Base-by-base conservation (phyloP, 352 stramenopile genomes). In the Globisporangium mamillatum region DNA sequence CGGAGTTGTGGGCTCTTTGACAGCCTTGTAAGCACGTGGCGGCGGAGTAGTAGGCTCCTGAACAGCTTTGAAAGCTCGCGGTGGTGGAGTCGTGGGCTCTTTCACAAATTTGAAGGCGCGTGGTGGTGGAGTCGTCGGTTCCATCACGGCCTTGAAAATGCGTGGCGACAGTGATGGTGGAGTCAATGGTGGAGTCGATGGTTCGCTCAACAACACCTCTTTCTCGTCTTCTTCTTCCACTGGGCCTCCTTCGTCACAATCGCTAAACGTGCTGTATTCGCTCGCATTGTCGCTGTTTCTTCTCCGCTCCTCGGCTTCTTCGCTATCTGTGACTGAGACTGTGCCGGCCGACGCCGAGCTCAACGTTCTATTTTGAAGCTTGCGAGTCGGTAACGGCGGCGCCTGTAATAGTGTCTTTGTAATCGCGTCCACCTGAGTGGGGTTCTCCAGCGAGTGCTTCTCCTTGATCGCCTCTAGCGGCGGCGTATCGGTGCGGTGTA, bases 271-370 rank as follows among this genome's bases (percentile, higher is more conserved):
- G n/a, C 48, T 52, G 38, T 46, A 32, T 61, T 54, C 58, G 22
- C 48, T 77, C 56, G 16, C 63, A 57, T 34, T 25, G 65, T 46
- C 63, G 34, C 46, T 68, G 60, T 38, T 59, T 16, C 53, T 22
- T 60, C 75, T 72, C 20, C 63, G 53, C 60, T 69, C 64, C 2
- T 72, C 64, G 3, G 70, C 46, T 25, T 66, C 73, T 14, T 79
- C 75, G 46, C 72, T 74, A 24, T 74, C 67, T 44, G 72, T 75
- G 46, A 70, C 61, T 76, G 75, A 79, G 69, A 81, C 52, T 53
- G 72, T 77, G 75, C 62, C 38, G 4, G 63, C 50, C 27, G 73
- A 78, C 25, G 70, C 74, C 25, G 62, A 57, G 46, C 66, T 76
- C 62, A 65, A 52, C 63, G 71, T 75, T 61, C 75, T 79, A 79